phyloP scores from a whole-genome alignment of 2,329 filamentous ascomycete species.

The Penicillium verrucosum region DNA sequence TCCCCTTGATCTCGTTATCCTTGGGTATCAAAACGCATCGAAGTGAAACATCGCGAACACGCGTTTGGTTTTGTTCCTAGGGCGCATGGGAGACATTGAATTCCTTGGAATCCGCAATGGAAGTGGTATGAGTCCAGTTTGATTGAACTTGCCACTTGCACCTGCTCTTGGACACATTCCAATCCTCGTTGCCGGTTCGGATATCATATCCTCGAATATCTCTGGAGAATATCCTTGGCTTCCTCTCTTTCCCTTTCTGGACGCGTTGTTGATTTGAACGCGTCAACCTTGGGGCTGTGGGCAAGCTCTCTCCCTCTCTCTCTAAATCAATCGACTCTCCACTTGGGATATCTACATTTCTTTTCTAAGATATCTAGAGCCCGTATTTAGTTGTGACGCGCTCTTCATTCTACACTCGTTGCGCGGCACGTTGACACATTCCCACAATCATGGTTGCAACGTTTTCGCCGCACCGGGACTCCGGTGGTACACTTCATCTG shows the following conservation, averaged over 20 bases:
- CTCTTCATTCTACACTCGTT: slow-evolving; percentile 20
- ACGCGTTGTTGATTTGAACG: slow-evolving; percentile 2
- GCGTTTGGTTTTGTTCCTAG: slow-evolving; percentile 1
- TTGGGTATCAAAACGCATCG: not conserved
- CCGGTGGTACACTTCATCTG: slow-evolving; percentile 76
- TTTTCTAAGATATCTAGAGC: not conserved
- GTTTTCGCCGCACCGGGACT: slow-evolving; percentile 49
- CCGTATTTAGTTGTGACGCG: not conserved
- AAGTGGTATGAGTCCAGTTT: slow-evolving; percentile 7
- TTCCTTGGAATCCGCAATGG: slow-evolving; percentile 1
- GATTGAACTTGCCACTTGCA: slow-evolving; percentile 2
- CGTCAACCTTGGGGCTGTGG: not conserved
- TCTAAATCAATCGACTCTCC: not conserved
- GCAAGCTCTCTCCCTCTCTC: not conserved
- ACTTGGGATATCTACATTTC: not conserved
- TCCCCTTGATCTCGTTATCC: not conserved
- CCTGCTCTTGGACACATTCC: slow-evolving; percentile 5
- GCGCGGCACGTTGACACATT: slow-evolving; percentile 20
- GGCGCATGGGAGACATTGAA: slow-evolving; percentile 5
- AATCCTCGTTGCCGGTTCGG: not conserved
- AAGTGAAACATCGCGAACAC: not conserved
- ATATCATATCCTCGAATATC: not conserved
- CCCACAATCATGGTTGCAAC: slow-evolving; percentile 44
- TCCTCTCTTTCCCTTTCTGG: not conserved
- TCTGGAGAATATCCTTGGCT: not conserved